phyloP scores from a whole-genome alignment of 1,284 basidiomycete genomes.

The Meripilus lineatus region DNA sequence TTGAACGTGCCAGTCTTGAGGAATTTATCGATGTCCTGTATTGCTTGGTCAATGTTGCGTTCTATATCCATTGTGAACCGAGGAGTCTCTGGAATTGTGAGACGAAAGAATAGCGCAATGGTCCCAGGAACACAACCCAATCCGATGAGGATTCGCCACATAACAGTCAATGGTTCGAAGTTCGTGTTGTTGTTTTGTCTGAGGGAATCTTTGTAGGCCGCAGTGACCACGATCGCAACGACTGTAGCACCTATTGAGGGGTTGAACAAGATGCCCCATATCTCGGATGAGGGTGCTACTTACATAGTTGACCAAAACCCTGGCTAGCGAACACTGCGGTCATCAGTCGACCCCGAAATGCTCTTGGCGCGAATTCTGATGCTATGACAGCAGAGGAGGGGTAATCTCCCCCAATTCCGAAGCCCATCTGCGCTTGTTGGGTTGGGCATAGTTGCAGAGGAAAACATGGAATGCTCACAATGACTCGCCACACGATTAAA shows the following conservation, averaged over 20 bases:
- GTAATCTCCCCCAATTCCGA: constrained; percentile 54
- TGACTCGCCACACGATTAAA: constrained; percentile 53
- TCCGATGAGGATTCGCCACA: constrained; percentile 70
- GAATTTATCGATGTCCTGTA: constrained; percentile 64
- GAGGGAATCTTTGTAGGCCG: constrained; percentile 52
- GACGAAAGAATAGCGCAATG: constrained; percentile 70
- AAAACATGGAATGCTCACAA: constrained; percentile 26
- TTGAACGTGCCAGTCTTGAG: constrained; percentile 47
- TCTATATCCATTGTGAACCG: constrained; percentile 91
- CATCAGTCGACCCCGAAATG: constrained; percentile 52
- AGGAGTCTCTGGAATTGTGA: constrained; percentile 75
- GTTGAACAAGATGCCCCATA: not conserved
- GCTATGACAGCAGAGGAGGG: constrained; percentile 46
- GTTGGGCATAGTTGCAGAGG: not conserved
- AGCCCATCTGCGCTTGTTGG: constrained; percentile 26
- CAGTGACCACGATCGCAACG: constrained; percentile 51
- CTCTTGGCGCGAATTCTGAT: constrained; percentile 60
- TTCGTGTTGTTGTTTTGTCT: constrained; percentile 29
- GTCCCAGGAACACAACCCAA: constrained; percentile 65
- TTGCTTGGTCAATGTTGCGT: constrained; percentile 73
- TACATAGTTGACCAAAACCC: constrained; percentile 50
- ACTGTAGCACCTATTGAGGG: constrained; percentile 38
- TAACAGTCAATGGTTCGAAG: constrained; percentile 38
- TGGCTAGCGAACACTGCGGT: constrained; percentile 52
- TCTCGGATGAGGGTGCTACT: constrained; percentile 13